Evolutionary conservation across 179 eudicot genomes (phyloP), one percentile per base, ranked within the genome.

Genomic region (Spergularia azorica): DNA sequence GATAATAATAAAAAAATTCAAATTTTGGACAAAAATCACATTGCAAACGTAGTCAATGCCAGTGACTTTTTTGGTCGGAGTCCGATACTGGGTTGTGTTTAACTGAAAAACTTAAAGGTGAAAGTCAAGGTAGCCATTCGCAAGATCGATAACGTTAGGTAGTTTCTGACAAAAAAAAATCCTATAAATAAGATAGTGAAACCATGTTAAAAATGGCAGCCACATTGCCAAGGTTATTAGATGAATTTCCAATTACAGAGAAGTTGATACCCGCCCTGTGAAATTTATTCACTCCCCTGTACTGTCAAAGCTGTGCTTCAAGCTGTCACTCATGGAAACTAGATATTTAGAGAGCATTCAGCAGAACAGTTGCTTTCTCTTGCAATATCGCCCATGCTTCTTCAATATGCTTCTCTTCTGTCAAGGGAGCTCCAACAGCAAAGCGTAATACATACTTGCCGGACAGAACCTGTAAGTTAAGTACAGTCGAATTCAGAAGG

Each of bases 391-490:
- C 80, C 97, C 97, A 90, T 62, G 97, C 92, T 73, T 75, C 84
- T 55, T 84, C 79, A 6, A 95, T 75, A 73, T 95, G 99, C 70
- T 89, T 86, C 82, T 86, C 91, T 85, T 91, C 95, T 8, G 97
- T 95, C 86, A 95, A 76, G 66, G 97, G 95, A 76, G 99, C 97
- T 80, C 97, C 97, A 1, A 93, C 89, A 0, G 92, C 99, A 68
- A 95, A 81, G 6, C 97, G 90, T 20, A 93, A 38, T 15, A 88
- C 83, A 72, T 89, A 95, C 64, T 84, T 91, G 13, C 84, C 87
- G 1, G 95, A 93, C 60, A 95, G 81, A 76, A 88, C 93, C 98
- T 95, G 89, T 74, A 43, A 7, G 79, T 72, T 14, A 43, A 36
- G 26, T 6, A 73, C 11, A 41, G 57, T 58, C 7, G 4, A 8